Evolutionary conservation across 306 rosid species (phyloP).

Genomic region (Rosa persica): DNA sequence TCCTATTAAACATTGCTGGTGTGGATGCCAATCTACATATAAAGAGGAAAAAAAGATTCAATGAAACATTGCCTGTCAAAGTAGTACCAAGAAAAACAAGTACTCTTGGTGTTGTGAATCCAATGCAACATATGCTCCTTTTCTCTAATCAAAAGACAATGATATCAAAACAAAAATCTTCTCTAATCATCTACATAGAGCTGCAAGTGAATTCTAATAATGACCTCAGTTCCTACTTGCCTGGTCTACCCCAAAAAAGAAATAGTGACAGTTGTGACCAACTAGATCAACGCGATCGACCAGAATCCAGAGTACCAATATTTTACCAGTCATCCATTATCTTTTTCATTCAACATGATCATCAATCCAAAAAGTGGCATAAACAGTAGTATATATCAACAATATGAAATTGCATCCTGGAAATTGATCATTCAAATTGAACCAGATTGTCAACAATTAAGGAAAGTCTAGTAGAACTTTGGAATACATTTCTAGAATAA

Average conservation of each 20-base stretch:
- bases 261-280: not conserved
- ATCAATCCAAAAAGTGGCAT: slow-evolving; percentile 12
- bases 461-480: not conserved
- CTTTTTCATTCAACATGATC: not conserved
- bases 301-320: not conserved
- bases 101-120: not conserved
- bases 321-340: not conserved
- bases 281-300: not conserved
- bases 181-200: not conserved
- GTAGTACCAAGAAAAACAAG: not conserved
- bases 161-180: not conserved
- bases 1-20: slow-evolving; percentile 95
- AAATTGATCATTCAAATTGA: slow-evolving; percentile 33
- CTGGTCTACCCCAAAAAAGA: not conserved
- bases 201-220: not conserved
- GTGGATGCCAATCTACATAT: slow-evolving; percentile 83
- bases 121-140: not conserved
- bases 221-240: not conserved
- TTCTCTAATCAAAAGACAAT: not conserved
- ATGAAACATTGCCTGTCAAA: slow-evolving; percentile 13
- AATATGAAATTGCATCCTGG: slow-evolving; percentile 75
- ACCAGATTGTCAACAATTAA: slow-evolving; percentile 27
- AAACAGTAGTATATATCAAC: slow-evolving; percentile 5
- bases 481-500: not conserved
- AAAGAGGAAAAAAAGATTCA: slow-evolving; percentile 12